A percentile compares a stretch with the other conserved stretches of the same genome.
Conservation (phyloP, 1,139 yeast genomes). For the Zhuliangozyma parablackwelliae region DNA sequence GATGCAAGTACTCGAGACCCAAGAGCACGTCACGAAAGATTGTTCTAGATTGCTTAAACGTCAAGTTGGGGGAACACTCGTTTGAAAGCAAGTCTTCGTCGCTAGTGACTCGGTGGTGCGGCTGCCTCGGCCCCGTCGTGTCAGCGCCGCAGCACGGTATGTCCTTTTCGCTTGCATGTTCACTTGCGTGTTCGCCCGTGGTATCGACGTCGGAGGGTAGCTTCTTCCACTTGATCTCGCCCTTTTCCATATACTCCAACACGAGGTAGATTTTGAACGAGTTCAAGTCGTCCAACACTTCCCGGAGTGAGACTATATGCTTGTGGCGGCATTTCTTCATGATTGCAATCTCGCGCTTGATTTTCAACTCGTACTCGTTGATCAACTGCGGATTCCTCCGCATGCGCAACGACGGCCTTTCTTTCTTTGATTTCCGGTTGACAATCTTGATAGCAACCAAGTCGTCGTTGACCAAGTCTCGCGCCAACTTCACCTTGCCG, state of each 20-base stretch:
- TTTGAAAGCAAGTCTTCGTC: slow-evolving; percentile 36
- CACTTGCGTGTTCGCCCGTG: neutral
- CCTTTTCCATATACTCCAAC: slow-evolving; percentile 85
- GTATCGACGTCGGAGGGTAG: slow-evolving; percentile 9
- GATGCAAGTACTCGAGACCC: slow-evolving; percentile 89
- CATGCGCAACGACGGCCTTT: slow-evolving; percentile 49
- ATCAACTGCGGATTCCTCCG: slow-evolving; percentile 26
- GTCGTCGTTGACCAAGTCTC: slow-evolving; percentile 63
- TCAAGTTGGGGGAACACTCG: slow-evolving; percentile 53
- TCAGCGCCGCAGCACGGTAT: slow-evolving; percentile 38
- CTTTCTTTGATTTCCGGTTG: slow-evolving; percentile 61
- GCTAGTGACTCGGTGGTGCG: slow-evolving; percentile 6
- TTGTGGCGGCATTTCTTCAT: slow-evolving; percentile 93
- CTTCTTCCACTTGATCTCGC: slow-evolving; percentile 86
- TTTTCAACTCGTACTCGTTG: slow-evolving; percentile 57
- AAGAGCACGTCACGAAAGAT: slow-evolving; percentile 81
- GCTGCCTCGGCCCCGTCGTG: slow-evolving; percentile 4
- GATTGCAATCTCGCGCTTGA: slow-evolving; percentile 88
- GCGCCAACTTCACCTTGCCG: slow-evolving; percentile 92
- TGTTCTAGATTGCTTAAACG: slow-evolving; percentile 61
- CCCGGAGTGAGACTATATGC: slow-evolving; percentile 80
- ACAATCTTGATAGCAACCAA: slow-evolving; percentile 92
- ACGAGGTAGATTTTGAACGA: slow-evolving; percentile 87
- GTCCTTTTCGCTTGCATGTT: slow-evolving; percentile 13
- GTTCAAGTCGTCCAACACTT: slow-evolving; percentile 82